phyloP scores from a whole-genome alignment of 805 yeast genomes.

The Maudiozyma bulderi region DNA sequence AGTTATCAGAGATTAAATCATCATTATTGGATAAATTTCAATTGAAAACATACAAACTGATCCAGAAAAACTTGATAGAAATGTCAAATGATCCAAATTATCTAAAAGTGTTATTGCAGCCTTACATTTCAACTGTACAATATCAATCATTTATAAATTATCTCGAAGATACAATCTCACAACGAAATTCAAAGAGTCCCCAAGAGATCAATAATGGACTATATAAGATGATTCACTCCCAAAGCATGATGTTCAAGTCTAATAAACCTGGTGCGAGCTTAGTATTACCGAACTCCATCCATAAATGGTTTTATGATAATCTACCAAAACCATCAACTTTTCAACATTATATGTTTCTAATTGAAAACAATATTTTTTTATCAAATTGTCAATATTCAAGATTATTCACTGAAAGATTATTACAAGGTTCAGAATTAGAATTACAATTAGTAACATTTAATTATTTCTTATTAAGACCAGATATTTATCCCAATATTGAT shows the following conservation, averaged over 20 bases:
- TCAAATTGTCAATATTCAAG: constrained; percentile 9
- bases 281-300: constrained; percentile 15
- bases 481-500: constrained; percentile 5
- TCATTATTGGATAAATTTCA: too few relatives aligned
- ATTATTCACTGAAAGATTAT: constrained; percentile 9
- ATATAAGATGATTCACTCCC: constrained; percentile 15
- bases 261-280: constrained; percentile 7
- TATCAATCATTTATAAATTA: background rate
- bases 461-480: constrained; percentile 12
- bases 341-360: constrained; percentile 19
- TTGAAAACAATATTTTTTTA: constrained; percentile 17
- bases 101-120: background rate
- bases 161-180: background rate
- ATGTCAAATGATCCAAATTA: background rate
- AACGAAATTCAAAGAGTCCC: too few relatives aligned
- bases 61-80: background rate
- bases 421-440: constrained; percentile 24
- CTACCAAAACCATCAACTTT: constrained; percentile 11
- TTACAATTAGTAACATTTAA: constrained; percentile 21
- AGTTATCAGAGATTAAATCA: too few relatives aligned
- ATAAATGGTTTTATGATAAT: constrained; percentile 22
- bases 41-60: background rate
- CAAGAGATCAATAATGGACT: background rate
- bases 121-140: background rate
- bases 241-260: constrained; percentile 12